Percentiles rank a stretch among this genome's conserved stretches.
Evolutionary conservation across 257 asterid genomes (phyloP).

Genomic region (Solanum chmielewskii): DNA sequence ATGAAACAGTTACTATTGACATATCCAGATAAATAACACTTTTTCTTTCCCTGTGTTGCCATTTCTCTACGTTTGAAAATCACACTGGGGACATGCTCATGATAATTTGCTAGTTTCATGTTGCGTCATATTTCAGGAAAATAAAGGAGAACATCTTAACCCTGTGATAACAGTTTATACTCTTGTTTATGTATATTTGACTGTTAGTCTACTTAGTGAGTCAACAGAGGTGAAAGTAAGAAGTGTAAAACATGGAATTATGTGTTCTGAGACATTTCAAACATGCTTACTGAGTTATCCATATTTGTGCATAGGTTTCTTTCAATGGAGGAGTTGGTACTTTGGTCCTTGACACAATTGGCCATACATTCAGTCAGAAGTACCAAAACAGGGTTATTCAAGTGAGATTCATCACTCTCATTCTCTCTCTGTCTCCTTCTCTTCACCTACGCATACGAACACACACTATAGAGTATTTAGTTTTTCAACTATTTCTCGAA

Average conservation of each 20-base stretch:
- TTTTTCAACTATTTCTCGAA: neutral
- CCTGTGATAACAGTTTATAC: neutral
- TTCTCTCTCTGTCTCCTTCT: neutral
- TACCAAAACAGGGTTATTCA: conserved; percentile 85
- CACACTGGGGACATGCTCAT: neutral
- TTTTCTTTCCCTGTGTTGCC: neutral
- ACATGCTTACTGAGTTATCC: neutral
- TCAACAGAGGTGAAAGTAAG: neutral
- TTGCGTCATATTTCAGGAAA: neutral
- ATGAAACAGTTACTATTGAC: neutral
- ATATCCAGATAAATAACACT: neutral
- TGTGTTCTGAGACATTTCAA: neutral
- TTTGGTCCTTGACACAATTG: conserved; percentile 82
- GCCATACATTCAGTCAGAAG: conserved; percentile 81
- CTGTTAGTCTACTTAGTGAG: neutral
- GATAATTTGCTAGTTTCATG: neutral
- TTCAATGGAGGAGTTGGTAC: conserved; percentile 76
- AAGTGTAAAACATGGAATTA: neutral
- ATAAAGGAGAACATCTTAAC: neutral
- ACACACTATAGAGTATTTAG: neutral
- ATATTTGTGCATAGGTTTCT: conserved; percentile 51
- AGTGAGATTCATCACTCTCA: conserved; percentile 25
- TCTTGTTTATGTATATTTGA: neutral
- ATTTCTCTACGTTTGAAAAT: neutral
- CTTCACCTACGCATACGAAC: neutral